Base-by-base conservation (phyloP, 768 basidiomycete genomes). In the Phlebiopsis flavidoalba region DNA sequence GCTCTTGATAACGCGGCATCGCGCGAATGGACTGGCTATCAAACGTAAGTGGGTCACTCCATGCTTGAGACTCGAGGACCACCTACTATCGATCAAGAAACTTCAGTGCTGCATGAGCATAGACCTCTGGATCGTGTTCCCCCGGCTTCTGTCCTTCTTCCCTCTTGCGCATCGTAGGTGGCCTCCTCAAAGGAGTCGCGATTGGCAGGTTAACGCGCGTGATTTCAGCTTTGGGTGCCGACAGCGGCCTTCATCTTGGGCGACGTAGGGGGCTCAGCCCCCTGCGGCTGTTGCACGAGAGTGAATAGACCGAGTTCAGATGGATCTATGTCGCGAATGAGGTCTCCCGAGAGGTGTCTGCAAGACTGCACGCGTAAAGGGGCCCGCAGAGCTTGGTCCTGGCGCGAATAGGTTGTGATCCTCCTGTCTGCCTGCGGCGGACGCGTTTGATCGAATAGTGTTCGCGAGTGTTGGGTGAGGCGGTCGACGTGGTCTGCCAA, bases 261-360 rank as follows among this genome's bases (percentile, higher is more conserved):
- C 43, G n/a, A 57, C 15, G 26, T 37, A 19, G 12, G 60, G 21
- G 21, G 24, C n/a, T n/a, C 55, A 5, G 48, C 36, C 5, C n/a
- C 53, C 17, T 60, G 60, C 37, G 65, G 71, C 35, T 59, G 67
- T 45, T 69, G 72, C 1, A 81, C 75, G 55, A 91, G 79, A 7
- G 80, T 84, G 73, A 92, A 91, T 24, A 93, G 83, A 40, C 90
- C 90, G 26, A 91, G 79, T 68, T 93, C 91, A 5, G 89, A 84
- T 8, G 86, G 77, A 64, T 92, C 89, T 62, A 87, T 78, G 66
- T 92, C 91, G 67, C 91, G 88, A 62, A 91, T 89, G 62, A 92
- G 83, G 67, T 91, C 87, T n/a, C 47, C 86, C 86, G 8, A 92
- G 80, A 54, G 80, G 73, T 0, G 84, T 79, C 19, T 78, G 64